These are phyloP conservation scores for Calonectria multiphialidica DNA, from an alignment of 2,329 filamentous ascomycete genomes.

Conservation along the genomic window DNA sequence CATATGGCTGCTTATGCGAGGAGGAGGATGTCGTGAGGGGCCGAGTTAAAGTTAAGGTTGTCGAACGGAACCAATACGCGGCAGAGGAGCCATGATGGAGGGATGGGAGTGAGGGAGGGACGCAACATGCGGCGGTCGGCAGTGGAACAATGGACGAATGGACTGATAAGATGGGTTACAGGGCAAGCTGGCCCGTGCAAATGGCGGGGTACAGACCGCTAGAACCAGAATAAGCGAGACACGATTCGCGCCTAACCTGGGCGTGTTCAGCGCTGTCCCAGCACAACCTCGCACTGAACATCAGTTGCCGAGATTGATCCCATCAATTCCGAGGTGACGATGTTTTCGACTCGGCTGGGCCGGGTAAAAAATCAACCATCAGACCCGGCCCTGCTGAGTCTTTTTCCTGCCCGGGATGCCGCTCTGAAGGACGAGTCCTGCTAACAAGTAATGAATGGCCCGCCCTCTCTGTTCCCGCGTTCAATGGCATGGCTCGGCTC, in stretches of 20 bases:
- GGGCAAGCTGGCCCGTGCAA: not conserved
- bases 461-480: not conserved
- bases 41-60: constrained; percentile 10
- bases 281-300: not conserved
- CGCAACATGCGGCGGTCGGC: not conserved
- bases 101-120: not conserved
- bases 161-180: constrained; percentile 3
- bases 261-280: not conserved
- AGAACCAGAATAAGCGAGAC: constrained; percentile 10
- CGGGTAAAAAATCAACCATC: constrained; percentile 9
- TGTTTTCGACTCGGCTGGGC: not conserved
- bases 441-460: not conserved
- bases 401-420: not conserved
- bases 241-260: not conserved
- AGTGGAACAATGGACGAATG: not conserved
- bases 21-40: not conserved
- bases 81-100: constrained; percentile 19
- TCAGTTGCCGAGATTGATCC: not conserved
- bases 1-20: not conserved
- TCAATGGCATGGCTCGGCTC: not conserved
- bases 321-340: constrained; percentile 2
- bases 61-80: constrained; percentile 6
- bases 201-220: constrained; percentile 8
- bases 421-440: not conserved
- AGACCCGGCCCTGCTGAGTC: not conserved